A percentile compares a stretch with the other conserved stretches of the same genome.
Evolutionary conservation across 257 asterid species (phyloP).

Genomic region (Sherardia arvensis): DNA sequence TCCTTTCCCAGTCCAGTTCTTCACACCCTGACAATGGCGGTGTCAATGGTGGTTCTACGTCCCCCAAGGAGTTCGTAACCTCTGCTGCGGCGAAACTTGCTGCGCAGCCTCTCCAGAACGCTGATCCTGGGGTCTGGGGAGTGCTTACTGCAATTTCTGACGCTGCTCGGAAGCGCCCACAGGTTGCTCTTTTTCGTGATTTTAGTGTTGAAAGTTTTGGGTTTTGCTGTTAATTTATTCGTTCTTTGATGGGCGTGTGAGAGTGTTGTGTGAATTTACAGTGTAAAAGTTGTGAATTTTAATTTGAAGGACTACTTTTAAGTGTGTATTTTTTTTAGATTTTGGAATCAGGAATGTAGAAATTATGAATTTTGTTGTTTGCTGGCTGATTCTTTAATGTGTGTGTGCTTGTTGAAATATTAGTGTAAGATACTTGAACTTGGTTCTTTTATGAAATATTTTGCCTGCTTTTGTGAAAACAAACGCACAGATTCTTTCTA

Average conservation of each 20-base stretch:
- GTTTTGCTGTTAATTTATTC: constrained; percentile 4
- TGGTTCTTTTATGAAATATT: no score
- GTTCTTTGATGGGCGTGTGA: not conserved
- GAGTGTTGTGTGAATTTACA: no score
- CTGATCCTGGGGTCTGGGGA: constrained; percentile 93
- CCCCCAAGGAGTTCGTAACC: constrained; percentile 39
- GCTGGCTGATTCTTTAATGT: no score
- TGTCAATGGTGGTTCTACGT: constrained; percentile 2
- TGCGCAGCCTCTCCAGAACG: constrained; percentile 64
- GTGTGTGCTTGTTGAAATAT: not conserved
- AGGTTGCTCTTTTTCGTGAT: constrained; percentile 28
- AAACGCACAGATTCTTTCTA: no score
- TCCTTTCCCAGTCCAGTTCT: constrained; percentile 23
- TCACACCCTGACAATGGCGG: constrained; percentile 23
- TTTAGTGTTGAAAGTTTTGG: not conserved
- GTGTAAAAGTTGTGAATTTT: not conserved
- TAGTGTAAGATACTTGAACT: not conserved
- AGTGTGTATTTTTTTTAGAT: not conserved
- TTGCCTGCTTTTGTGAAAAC: not conserved
- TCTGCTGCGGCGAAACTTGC: constrained; percentile 70
- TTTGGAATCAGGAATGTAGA: not conserved
- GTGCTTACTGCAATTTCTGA: constrained; percentile 93
- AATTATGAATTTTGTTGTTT: no score
- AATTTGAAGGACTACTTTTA: not conserved
- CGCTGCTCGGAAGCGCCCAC: constrained; percentile 74